phyloP scores from a whole-genome alignment of 495 filamentous ascomycete genomes.

The Alectoria sarmentosa region DNA sequence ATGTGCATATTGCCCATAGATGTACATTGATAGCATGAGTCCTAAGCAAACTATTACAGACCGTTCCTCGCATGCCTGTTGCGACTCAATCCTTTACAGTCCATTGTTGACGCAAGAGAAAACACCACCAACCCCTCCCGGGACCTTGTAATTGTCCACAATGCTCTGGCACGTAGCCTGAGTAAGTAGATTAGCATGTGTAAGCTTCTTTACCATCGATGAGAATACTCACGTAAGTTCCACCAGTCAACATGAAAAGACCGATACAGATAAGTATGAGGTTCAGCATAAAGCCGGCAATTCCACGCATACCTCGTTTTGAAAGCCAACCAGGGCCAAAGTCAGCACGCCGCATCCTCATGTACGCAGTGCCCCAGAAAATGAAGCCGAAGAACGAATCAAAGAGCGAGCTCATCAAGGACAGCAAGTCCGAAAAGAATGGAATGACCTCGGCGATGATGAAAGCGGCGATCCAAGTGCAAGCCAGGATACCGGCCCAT shows the following conservation, averaged over 20 bases:
- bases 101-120: slow-evolving; percentile 61
- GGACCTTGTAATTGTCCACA: slow-evolving; percentile 50
- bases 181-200: slow-evolving; percentile 4
- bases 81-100: slow-evolving; percentile 26
- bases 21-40: background rate
- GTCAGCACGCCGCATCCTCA: slow-evolving; percentile 70
- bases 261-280: slow-evolving; percentile 63
- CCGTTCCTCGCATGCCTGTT: background rate
- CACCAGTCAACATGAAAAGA: slow-evolving; percentile 64
- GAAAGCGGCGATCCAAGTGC: slow-evolving; percentile 70
- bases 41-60: background rate
- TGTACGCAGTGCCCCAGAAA: slow-evolving; percentile 86
- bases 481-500: slow-evolving; percentile 68
- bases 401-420: slow-evolving; percentile 83
- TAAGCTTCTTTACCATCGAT: background rate
- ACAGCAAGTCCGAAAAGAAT: slow-evolving; percentile 78
- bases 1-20: background rate
- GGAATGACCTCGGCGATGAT: slow-evolving; percentile 85
- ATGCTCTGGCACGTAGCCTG: slow-evolving; percentile 57
- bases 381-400: slow-evolving; percentile 93
- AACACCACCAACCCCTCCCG: slow-evolving; percentile 46
- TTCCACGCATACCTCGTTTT: slow-evolving; percentile 53
- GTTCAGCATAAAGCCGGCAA: slow-evolving; percentile 56
- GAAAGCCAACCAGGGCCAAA: slow-evolving; percentile 54
- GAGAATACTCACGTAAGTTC: slow-evolving; percentile 63